These are phyloP conservation scores for Phytophthora vignae DNA, from an alignment of 352 stramenopile species.

Conservation along the genomic window DNA sequence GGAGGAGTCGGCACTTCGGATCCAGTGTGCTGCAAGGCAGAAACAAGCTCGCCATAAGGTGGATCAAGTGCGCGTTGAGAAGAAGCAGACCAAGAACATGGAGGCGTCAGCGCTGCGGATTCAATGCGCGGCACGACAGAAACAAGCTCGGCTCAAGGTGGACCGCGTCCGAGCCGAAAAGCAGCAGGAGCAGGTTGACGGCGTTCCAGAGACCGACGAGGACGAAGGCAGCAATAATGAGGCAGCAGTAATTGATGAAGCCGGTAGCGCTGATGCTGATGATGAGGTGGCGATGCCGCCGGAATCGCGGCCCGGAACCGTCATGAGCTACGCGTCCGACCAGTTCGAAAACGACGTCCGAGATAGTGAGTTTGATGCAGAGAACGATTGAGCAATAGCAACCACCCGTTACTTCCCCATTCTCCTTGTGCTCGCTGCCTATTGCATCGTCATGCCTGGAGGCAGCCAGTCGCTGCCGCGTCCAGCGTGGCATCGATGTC, in stretches of 20 bases:
- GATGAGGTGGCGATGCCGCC: neutral
- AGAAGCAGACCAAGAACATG: conserved; percentile 7
- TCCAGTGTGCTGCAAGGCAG: conserved; percentile 68
- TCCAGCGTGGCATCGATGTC: neutral
- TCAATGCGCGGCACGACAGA: conserved; percentile 64
- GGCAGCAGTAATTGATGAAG: neutral
- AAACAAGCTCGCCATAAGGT: conserved; percentile 53
- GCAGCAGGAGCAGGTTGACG: neutral
- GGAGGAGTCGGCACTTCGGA: conserved; percentile 44
- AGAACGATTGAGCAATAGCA: neutral
- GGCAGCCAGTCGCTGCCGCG: neutral
- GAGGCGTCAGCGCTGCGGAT: conserved; percentile 53
- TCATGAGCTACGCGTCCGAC: conserved; percentile 68
- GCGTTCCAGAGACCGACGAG: neutral
- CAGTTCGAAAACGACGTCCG: conserved; percentile 64
- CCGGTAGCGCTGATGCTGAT: neutral
- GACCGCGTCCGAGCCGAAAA: conserved; percentile 32
- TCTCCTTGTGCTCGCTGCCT: neutral
- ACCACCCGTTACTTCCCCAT: neutral
- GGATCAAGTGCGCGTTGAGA: conserved; percentile 29
- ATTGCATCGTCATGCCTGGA: neutral
- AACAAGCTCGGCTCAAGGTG: conserved; percentile 53
- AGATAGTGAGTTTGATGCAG: conserved; percentile 28
- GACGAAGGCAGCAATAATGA: neutral
- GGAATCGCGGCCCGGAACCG: conserved; percentile 51